phyloP scores from a whole-genome alignment of 305 asterid species.

The Fraxinus dipetala region DNA sequence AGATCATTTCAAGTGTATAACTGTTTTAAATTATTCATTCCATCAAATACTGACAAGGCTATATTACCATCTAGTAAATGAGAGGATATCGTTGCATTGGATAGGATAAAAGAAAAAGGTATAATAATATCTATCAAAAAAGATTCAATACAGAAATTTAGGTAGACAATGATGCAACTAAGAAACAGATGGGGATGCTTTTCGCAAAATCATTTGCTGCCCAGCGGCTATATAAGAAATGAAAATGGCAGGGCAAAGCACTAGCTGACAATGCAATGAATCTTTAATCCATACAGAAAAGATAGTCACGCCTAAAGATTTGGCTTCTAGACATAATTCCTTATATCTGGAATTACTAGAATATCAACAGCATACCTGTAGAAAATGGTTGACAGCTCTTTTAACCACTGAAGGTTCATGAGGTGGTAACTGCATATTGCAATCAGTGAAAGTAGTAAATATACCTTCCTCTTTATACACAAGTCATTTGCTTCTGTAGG shows the following conservation, averaged over 20 bases:
- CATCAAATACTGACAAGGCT: neutral
- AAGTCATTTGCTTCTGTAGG: neutral
- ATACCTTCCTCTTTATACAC: neutral
- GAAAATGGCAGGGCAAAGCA: neutral
- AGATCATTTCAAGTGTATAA: neutral
- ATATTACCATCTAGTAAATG: neutral
- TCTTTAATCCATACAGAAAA: neutral
- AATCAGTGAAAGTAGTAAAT: neutral
- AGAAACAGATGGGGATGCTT: neutral
- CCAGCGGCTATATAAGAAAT: neutral
- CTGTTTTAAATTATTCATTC: neutral
- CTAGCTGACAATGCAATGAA: neutral
- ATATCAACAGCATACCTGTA: conserved; percentile 54
- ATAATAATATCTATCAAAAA: neutral
- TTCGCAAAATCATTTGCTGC: neutral
- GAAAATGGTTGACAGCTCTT: conserved; percentile 80
- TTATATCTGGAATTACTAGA: conserved; percentile 11
- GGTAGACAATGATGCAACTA: neutral
- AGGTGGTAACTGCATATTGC: conserved; percentile 69
- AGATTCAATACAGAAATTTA: conserved; percentile 1
- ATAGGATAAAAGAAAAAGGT: neutral
- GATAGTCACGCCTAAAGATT: neutral
- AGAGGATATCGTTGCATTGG: too few species aligned
- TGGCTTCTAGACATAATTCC: neutral
- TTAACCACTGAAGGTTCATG: conserved; percentile 81